A percentile compares a stretch with the other conserved stretches of the same genome.
Evolutionary conservation across 495 filamentous ascomycete genomes (phyloP).

Genomic region (Parmelia sp.): DNA sequence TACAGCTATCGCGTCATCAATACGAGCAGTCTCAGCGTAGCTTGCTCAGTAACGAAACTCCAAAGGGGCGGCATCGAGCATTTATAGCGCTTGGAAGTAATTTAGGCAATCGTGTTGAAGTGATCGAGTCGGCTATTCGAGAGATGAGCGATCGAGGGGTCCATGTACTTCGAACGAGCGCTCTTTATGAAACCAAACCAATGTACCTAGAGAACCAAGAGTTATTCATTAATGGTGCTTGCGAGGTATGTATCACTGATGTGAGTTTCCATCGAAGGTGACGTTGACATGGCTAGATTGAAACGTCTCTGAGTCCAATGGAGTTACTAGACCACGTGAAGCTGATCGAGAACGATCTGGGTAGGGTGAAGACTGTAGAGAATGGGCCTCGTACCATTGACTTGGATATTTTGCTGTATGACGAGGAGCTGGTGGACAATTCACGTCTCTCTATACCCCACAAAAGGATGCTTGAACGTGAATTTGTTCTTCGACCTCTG

Average conservation of each 20-base stretch:
- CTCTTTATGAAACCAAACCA: conserved; percentile 86
- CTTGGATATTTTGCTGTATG: conserved; percentile 87
- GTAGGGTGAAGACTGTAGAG: conserved; percentile 76
- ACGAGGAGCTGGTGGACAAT: conserved; percentile 56
- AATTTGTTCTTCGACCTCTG: conserved; percentile 87
- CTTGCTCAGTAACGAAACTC: neutral
- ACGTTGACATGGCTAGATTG: conserved; percentile 50
- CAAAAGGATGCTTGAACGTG: conserved; percentile 75
- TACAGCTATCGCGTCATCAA: neutral
- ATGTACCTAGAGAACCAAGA: conserved; percentile 94
- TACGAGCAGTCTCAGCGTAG: conserved; percentile 11
- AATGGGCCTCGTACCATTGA: conserved; percentile 94
- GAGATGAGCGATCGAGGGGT: conserved; percentile 68
- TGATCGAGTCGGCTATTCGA: conserved; percentile 75
- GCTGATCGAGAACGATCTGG: conserved; percentile 69
- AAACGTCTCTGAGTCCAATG: conserved; percentile 69
- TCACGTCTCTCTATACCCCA: conserved; percentile 79
- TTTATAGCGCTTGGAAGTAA: conserved; percentile 93
- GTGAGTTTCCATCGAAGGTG: neutral
- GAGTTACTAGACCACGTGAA: conserved; percentile 74
- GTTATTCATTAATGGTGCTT: conserved; percentile 85
- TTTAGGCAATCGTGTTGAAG: conserved; percentile 73
- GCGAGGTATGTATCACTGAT: conserved; percentile 60
- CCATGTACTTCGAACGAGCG: conserved; percentile 71
- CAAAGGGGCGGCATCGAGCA: conserved; percentile 37